phyloP scores from a whole-genome alignment of 163 green algal genomes.

The Chlamydomonas reinhardtii region DNA sequence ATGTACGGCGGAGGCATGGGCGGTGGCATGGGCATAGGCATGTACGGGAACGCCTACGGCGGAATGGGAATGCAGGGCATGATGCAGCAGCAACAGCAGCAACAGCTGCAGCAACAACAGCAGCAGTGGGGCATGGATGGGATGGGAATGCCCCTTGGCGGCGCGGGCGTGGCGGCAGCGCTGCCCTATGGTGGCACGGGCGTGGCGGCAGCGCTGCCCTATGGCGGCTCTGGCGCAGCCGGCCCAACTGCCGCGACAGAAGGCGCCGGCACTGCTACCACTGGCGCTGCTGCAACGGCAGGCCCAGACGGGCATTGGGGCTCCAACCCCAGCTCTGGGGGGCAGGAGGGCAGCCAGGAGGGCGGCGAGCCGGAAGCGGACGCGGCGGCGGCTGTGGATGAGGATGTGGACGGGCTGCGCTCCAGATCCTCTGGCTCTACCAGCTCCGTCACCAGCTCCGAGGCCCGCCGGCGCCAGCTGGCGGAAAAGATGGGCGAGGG shows the following conservation, averaged over 20 bases:
- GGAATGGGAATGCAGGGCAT: background rate
- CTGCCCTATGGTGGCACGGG: background rate
- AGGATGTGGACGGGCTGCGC: background rate
- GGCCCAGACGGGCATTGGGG: constrained; percentile 15
- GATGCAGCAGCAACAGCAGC: background rate
- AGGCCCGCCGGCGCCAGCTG: too few relatives aligned
- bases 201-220: background rate
- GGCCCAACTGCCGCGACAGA: background rate
- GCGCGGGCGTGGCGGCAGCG: too few relatives aligned
- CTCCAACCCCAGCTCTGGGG: constrained; percentile 22
- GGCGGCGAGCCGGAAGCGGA: too few relatives aligned
- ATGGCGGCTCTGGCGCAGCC: too few relatives aligned
- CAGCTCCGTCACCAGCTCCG: too few relatives aligned
- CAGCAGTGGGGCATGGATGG: too few relatives aligned
- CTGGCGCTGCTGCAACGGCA: background rate
- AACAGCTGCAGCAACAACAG: too few relatives aligned
- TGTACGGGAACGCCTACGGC: background rate
- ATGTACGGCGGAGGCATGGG: background rate
- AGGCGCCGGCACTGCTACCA: too few relatives aligned
- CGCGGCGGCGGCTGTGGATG: background rate
- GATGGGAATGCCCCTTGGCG: background rate
- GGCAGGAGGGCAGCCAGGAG: background rate
- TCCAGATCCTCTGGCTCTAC: background rate
- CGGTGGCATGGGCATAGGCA: background rate
- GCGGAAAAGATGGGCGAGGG: background rate